Conservation (phyloP, 2,329 filamentous ascomycete species). For the Phialocephala sp. region DNA sequence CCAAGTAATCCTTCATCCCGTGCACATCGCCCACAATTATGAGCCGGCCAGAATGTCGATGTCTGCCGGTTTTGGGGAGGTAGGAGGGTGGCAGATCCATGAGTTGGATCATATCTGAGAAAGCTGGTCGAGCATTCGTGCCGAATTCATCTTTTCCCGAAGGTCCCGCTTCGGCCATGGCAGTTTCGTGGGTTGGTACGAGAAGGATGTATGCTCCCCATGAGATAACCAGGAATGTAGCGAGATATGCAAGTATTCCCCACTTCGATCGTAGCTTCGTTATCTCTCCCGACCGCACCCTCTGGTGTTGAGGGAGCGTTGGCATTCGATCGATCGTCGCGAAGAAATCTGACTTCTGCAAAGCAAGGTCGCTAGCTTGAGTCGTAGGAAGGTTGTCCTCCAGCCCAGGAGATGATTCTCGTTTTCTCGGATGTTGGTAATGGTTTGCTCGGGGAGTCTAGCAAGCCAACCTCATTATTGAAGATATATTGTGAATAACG, state of each 20-base stretch:
- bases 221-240: background rate
- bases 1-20: slow-evolving; percentile 75
- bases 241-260: background rate
- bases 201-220: background rate
- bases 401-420: background rate
- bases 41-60: slow-evolving; percentile 60
- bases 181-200: too few relatives aligned
- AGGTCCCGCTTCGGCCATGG: background rate
- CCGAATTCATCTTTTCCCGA: slow-evolving; percentile 23
- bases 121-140: slow-evolving; percentile 29
- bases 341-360: background rate
- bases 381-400: background rate
- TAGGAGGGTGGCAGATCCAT: slow-evolving; percentile 38
- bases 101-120: slow-evolving; percentile 39
- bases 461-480: background rate
- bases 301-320: background rate
- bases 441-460: background rate
- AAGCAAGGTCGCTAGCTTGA: background rate
- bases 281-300: background rate
- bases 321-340: slow-evolving; percentile 9
- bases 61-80: slow-evolving; percentile 42
- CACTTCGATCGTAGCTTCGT: background rate
- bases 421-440: background rate
- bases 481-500: background rate
- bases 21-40: slow-evolving; percentile 92